These are phyloP conservation scores for Astrephomene gubernaculifera DNA, from an alignment of 139 green algal genomes.

Conservation along the genomic window DNA sequence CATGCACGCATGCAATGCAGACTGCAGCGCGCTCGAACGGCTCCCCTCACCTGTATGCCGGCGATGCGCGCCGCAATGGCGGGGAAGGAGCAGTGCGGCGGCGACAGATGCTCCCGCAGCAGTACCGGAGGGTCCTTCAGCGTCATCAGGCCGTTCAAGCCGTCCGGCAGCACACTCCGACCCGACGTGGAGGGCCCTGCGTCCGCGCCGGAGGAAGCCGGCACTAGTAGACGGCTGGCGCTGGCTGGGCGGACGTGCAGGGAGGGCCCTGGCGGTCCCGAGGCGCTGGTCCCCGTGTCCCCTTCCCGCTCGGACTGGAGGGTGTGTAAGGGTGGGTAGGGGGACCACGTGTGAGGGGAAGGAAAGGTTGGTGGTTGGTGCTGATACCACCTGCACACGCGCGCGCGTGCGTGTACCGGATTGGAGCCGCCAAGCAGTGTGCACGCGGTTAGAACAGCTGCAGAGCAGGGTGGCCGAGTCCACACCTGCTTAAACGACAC, in stretches of 20 bases:
- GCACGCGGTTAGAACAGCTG: too few relatives aligned
- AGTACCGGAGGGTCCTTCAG: conserved; percentile 21
- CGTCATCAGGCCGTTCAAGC: background rate
- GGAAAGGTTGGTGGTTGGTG: too few relatives aligned
- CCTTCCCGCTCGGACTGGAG: background rate
- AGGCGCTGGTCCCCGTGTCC: background rate
- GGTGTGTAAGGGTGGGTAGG: background rate
- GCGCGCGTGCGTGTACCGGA: too few relatives aligned
- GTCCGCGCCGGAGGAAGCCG: background rate
- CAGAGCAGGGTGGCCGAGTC: too few relatives aligned
- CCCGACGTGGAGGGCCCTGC: conserved; percentile 21
- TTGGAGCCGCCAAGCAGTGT: too few relatives aligned
- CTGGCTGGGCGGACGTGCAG: background rate
- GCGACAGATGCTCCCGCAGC: conserved; percentile 32
- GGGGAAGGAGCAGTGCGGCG: conserved; percentile 13
- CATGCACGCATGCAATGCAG: too few relatives aligned
- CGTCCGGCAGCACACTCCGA: background rate
- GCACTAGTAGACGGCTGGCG: background rate
- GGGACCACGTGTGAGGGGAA: too few relatives aligned
- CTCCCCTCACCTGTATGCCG: conserved; percentile 10
- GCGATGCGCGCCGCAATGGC: conserved; percentile 27
- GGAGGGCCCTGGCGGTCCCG: background rate
- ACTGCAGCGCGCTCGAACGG: too few relatives aligned
- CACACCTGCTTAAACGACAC: too few relatives aligned
- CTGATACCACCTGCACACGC: too few relatives aligned